phyloP scores from a whole-genome alignment of 139 green algal species.

The Trebouxia sp. region DNA sequence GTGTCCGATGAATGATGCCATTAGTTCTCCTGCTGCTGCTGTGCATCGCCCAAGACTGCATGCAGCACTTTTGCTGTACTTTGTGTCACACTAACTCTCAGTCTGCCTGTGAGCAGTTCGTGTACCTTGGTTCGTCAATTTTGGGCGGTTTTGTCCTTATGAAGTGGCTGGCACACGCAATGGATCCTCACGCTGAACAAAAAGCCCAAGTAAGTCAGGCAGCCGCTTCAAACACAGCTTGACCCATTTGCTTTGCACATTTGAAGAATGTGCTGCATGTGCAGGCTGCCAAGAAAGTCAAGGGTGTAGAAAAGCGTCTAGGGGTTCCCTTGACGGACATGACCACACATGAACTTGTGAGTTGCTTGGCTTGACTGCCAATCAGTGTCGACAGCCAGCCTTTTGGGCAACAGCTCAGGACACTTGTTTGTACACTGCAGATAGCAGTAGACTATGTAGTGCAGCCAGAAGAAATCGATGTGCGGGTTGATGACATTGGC shows the following conservation, averaged over 20 bases:
- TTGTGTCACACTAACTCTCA: not conserved
- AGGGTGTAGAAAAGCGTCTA: not conserved
- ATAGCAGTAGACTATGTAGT: not conserved
- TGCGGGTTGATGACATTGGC: constrained; percentile 73
- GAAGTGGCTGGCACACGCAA: not conserved
- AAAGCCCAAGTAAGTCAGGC: not conserved
- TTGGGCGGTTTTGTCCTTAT: not conserved
- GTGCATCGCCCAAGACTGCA: no score
- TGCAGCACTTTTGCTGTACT: not conserved
- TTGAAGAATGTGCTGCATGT: no score
- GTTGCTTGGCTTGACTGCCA: no score
- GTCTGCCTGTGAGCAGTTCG: not conserved
- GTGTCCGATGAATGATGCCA: no score
- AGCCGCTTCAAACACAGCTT: no score
- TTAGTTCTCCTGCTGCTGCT: no score
- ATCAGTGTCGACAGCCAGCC: no score
- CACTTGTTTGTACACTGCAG: not conserved
- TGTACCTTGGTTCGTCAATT: not conserved
- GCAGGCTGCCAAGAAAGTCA: not conserved
- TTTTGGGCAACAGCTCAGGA: not conserved
- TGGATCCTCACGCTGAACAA: not conserved
- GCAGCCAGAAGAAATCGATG: not conserved
- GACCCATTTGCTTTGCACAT: no score
- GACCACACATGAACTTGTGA: not conserved
- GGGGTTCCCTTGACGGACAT: not conserved